phyloP scores from a whole-genome alignment of 371 early-diverging fungal species.

The Syncephalastrum monosporum region DNA sequence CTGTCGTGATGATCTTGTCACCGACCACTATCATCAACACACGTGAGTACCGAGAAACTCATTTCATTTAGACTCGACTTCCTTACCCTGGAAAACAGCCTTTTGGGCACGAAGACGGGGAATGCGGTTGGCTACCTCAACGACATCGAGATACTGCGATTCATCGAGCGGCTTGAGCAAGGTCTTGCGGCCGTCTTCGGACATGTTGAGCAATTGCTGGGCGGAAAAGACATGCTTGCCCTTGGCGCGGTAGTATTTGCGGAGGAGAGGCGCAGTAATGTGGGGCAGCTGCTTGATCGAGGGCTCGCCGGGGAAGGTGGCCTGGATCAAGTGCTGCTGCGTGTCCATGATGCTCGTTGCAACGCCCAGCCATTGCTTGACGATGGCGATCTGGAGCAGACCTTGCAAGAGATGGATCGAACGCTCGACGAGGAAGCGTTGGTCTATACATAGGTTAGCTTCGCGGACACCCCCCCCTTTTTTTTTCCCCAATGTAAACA shows the following conservation, averaged over 20 bases:
- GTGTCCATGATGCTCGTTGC: conserved; percentile 69
- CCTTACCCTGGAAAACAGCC: conserved; percentile 71
- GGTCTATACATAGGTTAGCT: conserved; percentile 42
- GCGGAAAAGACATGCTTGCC: conserved; percentile 45
- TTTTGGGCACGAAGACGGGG: conserved; percentile 72
- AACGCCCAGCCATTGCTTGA: conserved; percentile 77
- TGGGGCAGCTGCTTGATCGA: conserved; percentile 87
- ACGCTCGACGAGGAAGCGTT: conserved; percentile 70
- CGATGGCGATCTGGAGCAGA: conserved; percentile 83
- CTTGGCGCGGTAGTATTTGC: conserved; percentile 27
- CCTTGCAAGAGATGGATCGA: conserved; percentile 78
- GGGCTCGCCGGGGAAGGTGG: conserved; percentile 67
- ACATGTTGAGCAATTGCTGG: conserved; percentile 65
- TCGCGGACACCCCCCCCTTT: conserved; percentile 33
- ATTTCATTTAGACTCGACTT: not conserved
- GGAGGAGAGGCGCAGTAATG: conserved; percentile 47
- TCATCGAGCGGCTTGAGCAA: conserved; percentile 53
- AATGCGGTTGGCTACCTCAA: conserved; percentile 74
- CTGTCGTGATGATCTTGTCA: conserved; percentile 77
- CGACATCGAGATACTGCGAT: conserved; percentile 65
- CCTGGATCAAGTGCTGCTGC: conserved; percentile 82
- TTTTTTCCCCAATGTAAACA: conserved; percentile 48
- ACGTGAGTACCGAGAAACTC: not conserved
- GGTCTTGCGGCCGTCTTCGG: conserved; percentile 61
- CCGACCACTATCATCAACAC: conserved; percentile 58